Evolutionary conservation across 1,284 basidiomycete genomes (phyloP), one percentile per base, ranked within the genome.

Genomic region (Xerocomus amazonicus): DNA sequence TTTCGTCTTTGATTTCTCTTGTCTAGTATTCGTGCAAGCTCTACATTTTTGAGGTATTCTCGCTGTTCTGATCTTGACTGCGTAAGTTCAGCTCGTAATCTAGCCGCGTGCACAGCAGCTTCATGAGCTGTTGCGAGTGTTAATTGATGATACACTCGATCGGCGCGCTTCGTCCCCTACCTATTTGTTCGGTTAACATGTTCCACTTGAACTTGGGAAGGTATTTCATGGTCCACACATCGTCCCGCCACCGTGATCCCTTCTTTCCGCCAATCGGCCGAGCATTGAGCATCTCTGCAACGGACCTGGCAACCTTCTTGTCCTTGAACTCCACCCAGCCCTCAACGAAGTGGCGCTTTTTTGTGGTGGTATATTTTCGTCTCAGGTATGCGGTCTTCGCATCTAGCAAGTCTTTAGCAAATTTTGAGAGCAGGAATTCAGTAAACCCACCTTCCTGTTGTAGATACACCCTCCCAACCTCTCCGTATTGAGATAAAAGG

Each of bases 201-300:
- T 89, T 87, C 97, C 97, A 99, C 68, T 97, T 98, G 78, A 98
- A 99, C 56, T 86, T 90, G 7, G 93, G 93, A 45, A 99, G 76
- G 66, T 99, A 99, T 68, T 96, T 96, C 93, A 99, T 97, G 39
- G 97, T 98, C 97, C 97, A 99, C 7, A 99, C 84, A 58, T 99
- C 95, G 64, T 99, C 94, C 63, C 92, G 78, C 91, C 92, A 98
- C 52, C 91, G 78, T 7, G 82, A 79, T 5, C 92, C 90, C 68
- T 95, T 95, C 74, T 94, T 95, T 3, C 93, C 92, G 8, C 93
- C 97, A 56, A 99, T 96, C 0, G 92, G 84, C 63, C 95, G 87
- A 1, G 96, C 97, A 64, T 99, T 99, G 55, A 99, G 76, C 90
- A 98, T 92, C 51, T 84, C 90, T 6, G 97, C 96, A 2, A 96